Evolutionary conservation across 768 basidiomycete genomes (phyloP).

Genomic region (Lenzites betulinus): DNA sequence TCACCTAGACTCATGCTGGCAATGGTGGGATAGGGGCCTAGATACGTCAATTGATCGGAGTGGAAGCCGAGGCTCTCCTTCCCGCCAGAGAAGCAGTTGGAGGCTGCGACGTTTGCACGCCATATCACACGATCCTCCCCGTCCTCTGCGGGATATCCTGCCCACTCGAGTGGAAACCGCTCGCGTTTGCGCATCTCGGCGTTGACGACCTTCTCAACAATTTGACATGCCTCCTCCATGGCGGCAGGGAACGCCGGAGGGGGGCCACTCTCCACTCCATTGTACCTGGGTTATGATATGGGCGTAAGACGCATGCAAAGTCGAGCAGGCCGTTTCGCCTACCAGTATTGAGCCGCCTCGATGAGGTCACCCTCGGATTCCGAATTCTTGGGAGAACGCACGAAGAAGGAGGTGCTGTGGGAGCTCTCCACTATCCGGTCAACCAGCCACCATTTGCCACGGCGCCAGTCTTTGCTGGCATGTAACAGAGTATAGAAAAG

Average conservation of each 20-base stretch:
- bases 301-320: not conserved
- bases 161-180: conserved; percentile 72
- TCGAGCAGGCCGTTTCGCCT: conserved; percentile 12
- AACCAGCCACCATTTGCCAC: conserved; percentile 85
- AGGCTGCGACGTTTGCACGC: conserved; percentile 84
- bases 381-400: conserved; percentile 38
- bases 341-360: conserved; percentile 79
- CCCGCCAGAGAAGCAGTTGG: conserved; percentile 82
- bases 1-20: conserved; percentile 80
- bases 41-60: conserved; percentile 77
- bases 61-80: conserved; percentile 84
- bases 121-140: conserved; percentile 41
- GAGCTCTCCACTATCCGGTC: conserved; percentile 83
- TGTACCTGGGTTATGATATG: conserved; percentile 73
- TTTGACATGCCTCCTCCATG: conserved; percentile 80
- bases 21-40: conserved; percentile 85
- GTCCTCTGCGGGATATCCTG: conserved; percentile 28
- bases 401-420: conserved; percentile 77
- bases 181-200: conserved; percentile 62
- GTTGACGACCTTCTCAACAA: conserved; percentile 72
- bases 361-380: conserved; percentile 54
- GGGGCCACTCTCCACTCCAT: conserved; percentile 62
- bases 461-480: conserved; percentile 60
- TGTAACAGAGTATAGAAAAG: conserved; percentile 75
- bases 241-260: conserved; percentile 59